phyloP scores from a whole-genome alignment of 805 yeast species.

The Kluyveromyces wickerhamii region DNA sequence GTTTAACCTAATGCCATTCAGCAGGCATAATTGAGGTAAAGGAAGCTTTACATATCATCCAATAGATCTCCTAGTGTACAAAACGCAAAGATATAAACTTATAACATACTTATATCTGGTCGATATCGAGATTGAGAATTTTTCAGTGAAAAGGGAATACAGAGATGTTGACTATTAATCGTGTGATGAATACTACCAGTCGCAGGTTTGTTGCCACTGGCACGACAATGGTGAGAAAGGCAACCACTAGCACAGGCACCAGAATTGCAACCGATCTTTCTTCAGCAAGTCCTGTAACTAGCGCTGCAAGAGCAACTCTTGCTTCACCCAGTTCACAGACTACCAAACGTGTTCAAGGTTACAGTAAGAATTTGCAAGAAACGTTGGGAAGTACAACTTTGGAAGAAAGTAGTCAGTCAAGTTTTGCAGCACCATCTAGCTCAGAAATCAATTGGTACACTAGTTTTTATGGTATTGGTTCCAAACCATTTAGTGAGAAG shows the following conservation, averaged over 20 bases:
- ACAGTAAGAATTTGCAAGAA: slow-evolving; percentile 12
- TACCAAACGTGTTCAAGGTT: slow-evolving; percentile 6
- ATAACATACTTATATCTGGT: no score
- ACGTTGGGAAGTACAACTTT: slow-evolving; percentile 9
- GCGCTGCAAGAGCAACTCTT: slow-evolving; percentile 7
- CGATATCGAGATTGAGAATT: no score
- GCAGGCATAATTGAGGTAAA: no score
- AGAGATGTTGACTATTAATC: background rate
- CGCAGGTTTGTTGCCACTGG: slow-evolving; percentile 17
- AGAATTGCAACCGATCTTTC: slow-evolving; percentile 10
- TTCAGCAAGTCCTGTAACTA: background rate
- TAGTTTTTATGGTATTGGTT: slow-evolving; percentile 81
- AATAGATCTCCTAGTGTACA: no score
- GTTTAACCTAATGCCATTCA: no score
- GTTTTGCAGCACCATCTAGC: background rate
- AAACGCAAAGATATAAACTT: no score
- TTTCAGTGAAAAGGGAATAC: no score
- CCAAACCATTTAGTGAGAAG: slow-evolving; percentile 60
- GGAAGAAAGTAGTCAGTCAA: slow-evolving; percentile 5
- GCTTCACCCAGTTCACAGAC: slow-evolving; percentile 13
- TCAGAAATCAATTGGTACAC: slow-evolving; percentile 62
- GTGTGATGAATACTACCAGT: background rate
- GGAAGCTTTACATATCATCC: no score
- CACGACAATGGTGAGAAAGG: slow-evolving; percentile 15
- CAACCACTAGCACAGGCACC: slow-evolving; percentile 6